These are phyloP conservation scores for Aspergillus vadensis DNA, from an alignment of 2,329 filamentous ascomycete genomes.

Conservation along the genomic window DNA sequence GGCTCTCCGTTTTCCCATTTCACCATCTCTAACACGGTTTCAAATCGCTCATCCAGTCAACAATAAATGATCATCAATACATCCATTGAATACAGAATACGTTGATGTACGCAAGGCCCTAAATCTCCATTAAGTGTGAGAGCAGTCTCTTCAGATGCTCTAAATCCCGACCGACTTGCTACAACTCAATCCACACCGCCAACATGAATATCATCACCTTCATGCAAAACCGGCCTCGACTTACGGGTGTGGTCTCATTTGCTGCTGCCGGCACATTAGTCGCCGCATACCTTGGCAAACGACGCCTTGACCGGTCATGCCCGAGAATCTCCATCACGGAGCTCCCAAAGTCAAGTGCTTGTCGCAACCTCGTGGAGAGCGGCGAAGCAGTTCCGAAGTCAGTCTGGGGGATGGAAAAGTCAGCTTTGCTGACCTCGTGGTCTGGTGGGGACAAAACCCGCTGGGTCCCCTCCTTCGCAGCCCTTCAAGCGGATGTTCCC, in stretches of 20 bases:
- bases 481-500: constrained; percentile 6
- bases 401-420: not conserved
- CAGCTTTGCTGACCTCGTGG: not conserved
- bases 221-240: not conserved
- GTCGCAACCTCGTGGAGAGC: not conserved
- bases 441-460: not conserved
- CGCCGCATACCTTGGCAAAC: not conserved
- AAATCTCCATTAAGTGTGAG: no score
- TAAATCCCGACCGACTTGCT: no score
- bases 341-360: not conserved
- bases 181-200: no score
- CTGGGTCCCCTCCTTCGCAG: constrained; percentile 9
- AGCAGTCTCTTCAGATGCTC: no score
- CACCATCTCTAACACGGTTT: no score
- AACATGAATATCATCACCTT: not conserved
- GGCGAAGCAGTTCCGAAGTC: not conserved
- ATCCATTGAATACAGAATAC: no score
- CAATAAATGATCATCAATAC: no score
- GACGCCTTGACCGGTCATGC: not conserved
- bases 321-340: not conserved
- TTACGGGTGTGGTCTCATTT: not conserved
- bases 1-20: no score
- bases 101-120: no score
- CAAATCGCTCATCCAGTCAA: no score
- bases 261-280: not conserved